phyloP scores from a whole-genome alignment of 805 yeast species.

The Candida ipomoeae region DNA sequence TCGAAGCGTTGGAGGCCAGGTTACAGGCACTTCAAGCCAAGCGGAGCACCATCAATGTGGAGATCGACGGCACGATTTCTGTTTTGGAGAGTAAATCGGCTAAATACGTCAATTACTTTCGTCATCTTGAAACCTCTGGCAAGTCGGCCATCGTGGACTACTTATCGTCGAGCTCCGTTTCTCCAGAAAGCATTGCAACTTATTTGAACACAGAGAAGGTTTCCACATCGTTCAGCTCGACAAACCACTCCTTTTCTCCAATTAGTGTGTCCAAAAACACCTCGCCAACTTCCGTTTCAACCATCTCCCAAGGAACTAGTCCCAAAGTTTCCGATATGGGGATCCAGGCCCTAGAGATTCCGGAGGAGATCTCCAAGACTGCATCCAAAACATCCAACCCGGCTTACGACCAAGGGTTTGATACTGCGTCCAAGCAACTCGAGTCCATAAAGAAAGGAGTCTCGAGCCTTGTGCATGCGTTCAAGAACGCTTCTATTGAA shows the following conservation, averaged over 20 bases:
- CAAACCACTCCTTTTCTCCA: not conserved
- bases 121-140: constrained; percentile 37
- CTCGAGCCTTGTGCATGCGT: constrained; percentile 4
- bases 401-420: constrained; percentile 35
- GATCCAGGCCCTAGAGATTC: constrained; percentile 2
- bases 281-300: too few relatives aligned
- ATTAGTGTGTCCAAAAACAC: too few relatives aligned
- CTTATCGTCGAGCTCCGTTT: constrained; percentile 13
- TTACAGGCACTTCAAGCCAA: constrained; percentile 31
- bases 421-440: constrained; percentile 30
- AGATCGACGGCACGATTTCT: constrained; percentile 45
- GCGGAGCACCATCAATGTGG: constrained; percentile 31
- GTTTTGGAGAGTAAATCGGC: constrained; percentile 47
- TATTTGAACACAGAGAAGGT: constrained; percentile 12
- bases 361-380: not conserved
- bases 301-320: not conserved
- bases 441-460: constrained; percentile 18
- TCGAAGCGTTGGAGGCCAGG: constrained; percentile 33
- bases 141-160: constrained; percentile 27
- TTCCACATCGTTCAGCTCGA: constrained; percentile 3
- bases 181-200: constrained; percentile 1
- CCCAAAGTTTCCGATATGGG: not conserved
- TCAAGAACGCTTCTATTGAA: not conserved
- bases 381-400: constrained; percentile 10
- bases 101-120: constrained; percentile 39